phyloP scores from a whole-genome alignment of 805 yeast species.

The Blastobotrys parvus region DNA sequence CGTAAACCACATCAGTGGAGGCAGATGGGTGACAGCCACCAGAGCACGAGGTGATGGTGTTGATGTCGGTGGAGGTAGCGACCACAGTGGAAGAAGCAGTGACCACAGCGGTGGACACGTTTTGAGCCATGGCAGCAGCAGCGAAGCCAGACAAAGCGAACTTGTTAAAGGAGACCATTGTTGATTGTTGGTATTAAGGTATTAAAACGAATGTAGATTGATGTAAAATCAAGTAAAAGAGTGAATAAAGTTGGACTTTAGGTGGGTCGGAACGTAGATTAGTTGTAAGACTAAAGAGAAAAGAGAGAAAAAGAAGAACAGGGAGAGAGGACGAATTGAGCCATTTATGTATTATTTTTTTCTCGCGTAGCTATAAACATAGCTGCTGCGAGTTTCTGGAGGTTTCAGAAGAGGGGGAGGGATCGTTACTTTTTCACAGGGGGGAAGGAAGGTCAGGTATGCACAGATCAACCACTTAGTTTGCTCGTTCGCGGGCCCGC shows the following conservation, averaged over 20 bases:
- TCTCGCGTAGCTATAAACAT: not conserved
- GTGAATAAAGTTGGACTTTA: not conserved
- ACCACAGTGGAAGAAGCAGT: constrained; percentile 11
- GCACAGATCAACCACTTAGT: no score
- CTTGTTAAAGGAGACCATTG: constrained; percentile 14
- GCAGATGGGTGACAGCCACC: not conserved
- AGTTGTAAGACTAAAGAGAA: not conserved
- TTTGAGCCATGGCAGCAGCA: constrained; percentile 16
- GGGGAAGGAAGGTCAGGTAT: no score
- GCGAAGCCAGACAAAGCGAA: constrained; percentile 15
- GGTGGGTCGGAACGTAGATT: no score
- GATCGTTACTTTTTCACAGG: no score
- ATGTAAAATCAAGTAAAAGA: not conserved
- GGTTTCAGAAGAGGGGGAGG: no score
- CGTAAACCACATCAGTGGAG: constrained; percentile 12
- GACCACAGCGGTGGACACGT: constrained; percentile 11
- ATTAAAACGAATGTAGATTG: not conserved
- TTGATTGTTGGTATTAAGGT: constrained; percentile 1
- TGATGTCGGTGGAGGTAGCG: constrained; percentile 7
- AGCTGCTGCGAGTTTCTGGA: not conserved
- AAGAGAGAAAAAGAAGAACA: not conserved
- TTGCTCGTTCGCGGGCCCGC: no score
- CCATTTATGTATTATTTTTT: not conserved
- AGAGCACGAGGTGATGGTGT: constrained; percentile 6
- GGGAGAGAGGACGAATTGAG: not conserved